Base-by-base conservation (phyloP, 1,284 basidiomycete genomes). In the Pisolithus thermaeus region DNA sequence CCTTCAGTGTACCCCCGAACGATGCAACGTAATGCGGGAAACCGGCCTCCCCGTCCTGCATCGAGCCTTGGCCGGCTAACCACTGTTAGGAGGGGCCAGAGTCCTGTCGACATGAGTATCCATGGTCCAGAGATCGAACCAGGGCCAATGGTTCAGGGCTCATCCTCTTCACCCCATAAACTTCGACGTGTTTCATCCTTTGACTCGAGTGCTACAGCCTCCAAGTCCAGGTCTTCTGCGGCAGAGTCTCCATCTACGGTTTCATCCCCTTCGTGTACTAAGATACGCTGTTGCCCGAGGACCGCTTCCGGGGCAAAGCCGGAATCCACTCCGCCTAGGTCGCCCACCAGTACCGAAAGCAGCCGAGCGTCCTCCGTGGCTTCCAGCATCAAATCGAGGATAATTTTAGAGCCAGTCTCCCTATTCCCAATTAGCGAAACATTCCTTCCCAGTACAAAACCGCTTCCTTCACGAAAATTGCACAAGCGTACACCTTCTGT, bases 381-480 rank as follows among this genome's bases (percentile, higher is more conserved):
- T 5, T 28, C 2, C 14, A 4, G 40, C 16, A 3, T 14, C 12
- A 38, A n/a, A 35, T 14, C 32, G 12, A 35, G 32, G 23, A 7
- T 3, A n/a, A 38, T 25, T 4, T 2, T 2, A n/a, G 39, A 37
- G 4, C 43, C 32, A 4, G 8, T 7, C 16, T 47, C 55, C 11
- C 8, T 50, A 9, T 62, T 63, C 50, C 47, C 50, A 14, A 23
- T 54, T 6, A 5, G 50, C 12, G 65, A 66, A 30, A 18, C 56
- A 0, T 66, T 38, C 28, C 53, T 69, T 41, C 56, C 64, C 11
- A 57, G 52, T 5, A 52, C 64, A 20, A 64, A 57, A 28, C 49
- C 58, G 20, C 53, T 59, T 28, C 50, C 50, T 1, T 56, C 63
- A 2, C 50, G 61, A 23, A 54, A 50, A 1, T 49, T 57, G 30